Conservation (phyloP, 1,139 yeast genomes). For the Yamadazyma dendronema region DNA sequence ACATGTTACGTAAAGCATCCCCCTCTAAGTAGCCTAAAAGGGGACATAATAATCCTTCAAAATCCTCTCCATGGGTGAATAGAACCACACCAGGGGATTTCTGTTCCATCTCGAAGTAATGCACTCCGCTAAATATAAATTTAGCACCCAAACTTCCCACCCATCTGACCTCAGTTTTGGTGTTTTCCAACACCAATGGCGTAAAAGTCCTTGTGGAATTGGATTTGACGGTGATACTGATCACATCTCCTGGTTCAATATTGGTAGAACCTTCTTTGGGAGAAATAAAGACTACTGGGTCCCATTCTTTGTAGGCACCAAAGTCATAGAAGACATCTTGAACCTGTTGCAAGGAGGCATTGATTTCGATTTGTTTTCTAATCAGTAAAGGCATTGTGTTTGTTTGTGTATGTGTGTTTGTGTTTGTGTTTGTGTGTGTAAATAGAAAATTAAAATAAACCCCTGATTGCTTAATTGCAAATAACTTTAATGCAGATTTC, state of each 20-base stretch:
- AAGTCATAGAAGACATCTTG: slow-evolving; percentile 1
- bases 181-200: not conserved
- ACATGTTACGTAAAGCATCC: not conserved
- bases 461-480: too few relatives aligned
- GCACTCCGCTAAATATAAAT: slow-evolving; percentile 1
- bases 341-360: slow-evolving; percentile 1
- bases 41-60: not conserved
- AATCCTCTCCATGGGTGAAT: not conserved
- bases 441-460: too few relatives aligned
- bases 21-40: not conserved
- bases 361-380: slow-evolving; percentile 1
- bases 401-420: not conserved
- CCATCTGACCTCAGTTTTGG: slow-evolving; percentile 1
- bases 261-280: not conserved
- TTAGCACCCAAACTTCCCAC: slow-evolving; percentile 1
- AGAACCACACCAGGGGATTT: not conserved
- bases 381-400: not conserved
- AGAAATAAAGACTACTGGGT: not conserved
- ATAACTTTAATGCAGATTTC: too few relatives aligned
- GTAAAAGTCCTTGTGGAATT: not conserved
- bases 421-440: not conserved
- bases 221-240: not conserved
- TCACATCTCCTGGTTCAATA: not conserved
- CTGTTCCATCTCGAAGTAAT: slow-evolving; percentile 1
- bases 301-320: slow-evolving; percentile 1